Percentiles rank a stretch among this genome's conserved stretches.
Conservation (phyloP, 2,329 filamentous ascomycete species). For the Colletotrichum agaves region DNA sequence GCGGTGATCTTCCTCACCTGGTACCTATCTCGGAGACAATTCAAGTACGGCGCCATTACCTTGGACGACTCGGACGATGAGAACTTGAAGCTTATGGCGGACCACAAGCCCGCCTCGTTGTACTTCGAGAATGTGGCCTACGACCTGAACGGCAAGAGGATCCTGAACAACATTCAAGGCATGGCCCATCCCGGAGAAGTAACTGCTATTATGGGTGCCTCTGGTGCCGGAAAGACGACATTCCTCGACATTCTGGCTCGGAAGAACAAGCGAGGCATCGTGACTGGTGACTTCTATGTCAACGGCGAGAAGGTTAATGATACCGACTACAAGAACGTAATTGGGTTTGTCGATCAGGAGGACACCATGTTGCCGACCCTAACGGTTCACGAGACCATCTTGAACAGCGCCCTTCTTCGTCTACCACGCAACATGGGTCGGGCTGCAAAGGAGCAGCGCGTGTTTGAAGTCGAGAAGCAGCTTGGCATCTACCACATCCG, state of each 20-base stretch:
- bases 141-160: slow-evolving; percentile 85
- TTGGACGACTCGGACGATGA: slow-evolving; percentile 94
- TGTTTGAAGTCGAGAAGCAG: slow-evolving; percentile 93
- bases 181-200: slow-evolving; percentile 95
- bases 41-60: slow-evolving; percentile 77
- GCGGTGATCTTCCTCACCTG: slow-evolving; percentile 84
- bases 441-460: slow-evolving; percentile 88
- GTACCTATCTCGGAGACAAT: slow-evolving; percentile 84
- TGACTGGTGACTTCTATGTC: slow-evolving; percentile 85
- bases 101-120: slow-evolving; percentile 90
- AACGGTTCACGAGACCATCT: slow-evolving; percentile 97
- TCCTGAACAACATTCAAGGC: slow-evolving; percentile 82
- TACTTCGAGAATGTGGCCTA: slow-evolving; percentile 92
- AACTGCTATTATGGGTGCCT: slow-evolving; percentile 97
- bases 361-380: slow-evolving; percentile 96
- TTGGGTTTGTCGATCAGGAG: slow-evolving; percentile 98
- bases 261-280: slow-evolving; percentile 91
- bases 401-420: slow-evolving; percentile 90
- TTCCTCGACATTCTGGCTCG: slow-evolving; percentile 95
- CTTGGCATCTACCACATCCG: slow-evolving; percentile 94
- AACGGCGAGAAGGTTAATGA: slow-evolving; percentile 92
- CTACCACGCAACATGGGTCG: slow-evolving; percentile 93
- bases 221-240: slow-evolving; percentile 95
- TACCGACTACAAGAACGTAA: slow-evolving; percentile 86
- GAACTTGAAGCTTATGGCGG: slow-evolving; percentile 82